Evolutionary conservation across 345 rosid species (phyloP).

Genomic region (Dipteronia sinensis): DNA sequence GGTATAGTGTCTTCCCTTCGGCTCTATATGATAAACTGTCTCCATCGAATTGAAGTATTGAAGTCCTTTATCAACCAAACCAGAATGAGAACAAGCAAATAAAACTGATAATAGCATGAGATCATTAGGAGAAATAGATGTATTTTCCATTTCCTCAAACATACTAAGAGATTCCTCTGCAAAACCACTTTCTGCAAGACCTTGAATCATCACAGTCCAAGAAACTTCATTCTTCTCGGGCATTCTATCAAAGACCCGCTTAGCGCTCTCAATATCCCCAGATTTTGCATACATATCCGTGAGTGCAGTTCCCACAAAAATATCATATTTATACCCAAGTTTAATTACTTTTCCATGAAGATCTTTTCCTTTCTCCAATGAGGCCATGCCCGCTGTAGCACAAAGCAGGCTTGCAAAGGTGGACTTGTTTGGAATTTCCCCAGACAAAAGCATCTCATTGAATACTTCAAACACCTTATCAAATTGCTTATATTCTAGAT

Average conservation of each 20-base stretch:
- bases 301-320: constrained; percentile 56
- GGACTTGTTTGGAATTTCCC: constrained; percentile 42
- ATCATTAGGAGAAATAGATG: constrained; percentile 40
- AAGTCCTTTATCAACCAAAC: constrained; percentile 51
- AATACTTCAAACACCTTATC: constrained; percentile 44
- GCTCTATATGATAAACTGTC: constrained; percentile 40
- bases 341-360: constrained; percentile 57
- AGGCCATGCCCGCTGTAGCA: constrained; percentile 47
- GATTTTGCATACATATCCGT: constrained; percentile 65
- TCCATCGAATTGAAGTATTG: constrained; percentile 47
- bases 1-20: constrained; percentile 47
- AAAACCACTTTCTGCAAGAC: constrained; percentile 60
- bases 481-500: constrained; percentile 41
- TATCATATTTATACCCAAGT: constrained; percentile 37
- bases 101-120: constrained; percentile 49
- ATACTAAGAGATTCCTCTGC: constrained; percentile 44
- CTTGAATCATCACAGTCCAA: constrained; percentile 59
- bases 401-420: constrained; percentile 53
- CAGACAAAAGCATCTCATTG: constrained; percentile 48
- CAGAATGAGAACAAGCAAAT: constrained; percentile 61
- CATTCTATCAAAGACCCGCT: constrained; percentile 45
- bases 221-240: constrained; percentile 41
- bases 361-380: constrained; percentile 54
- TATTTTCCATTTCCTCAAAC: constrained; percentile 49
- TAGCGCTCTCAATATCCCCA: constrained; percentile 53